phyloP scores from a whole-genome alignment of 129 eudicot species.

The Sambucus nigra region DNA sequence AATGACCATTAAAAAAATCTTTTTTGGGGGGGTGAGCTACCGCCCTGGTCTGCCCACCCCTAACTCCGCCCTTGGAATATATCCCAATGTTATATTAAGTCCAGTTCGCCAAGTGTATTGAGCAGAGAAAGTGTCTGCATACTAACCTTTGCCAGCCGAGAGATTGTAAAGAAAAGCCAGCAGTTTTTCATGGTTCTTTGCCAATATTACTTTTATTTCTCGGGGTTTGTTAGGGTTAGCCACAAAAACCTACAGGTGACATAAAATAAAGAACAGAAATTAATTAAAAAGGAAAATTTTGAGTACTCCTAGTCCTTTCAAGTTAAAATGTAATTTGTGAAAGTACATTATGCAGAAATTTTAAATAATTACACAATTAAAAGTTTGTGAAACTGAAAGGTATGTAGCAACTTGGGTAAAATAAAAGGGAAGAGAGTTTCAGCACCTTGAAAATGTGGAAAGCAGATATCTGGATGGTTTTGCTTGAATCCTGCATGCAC shows the following conservation, averaged over 20 bases:
- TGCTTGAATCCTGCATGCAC: conserved; percentile 72
- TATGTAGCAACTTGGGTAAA: background rate
- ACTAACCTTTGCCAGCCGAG: conserved; percentile 73
- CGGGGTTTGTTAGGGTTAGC: conserved; percentile 96
- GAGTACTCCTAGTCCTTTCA: background rate
- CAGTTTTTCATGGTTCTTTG: conserved; percentile 78
- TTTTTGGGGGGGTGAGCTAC: too few species aligned
- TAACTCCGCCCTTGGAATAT: too few species aligned
- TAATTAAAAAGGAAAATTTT: background rate
- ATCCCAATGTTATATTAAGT: background rate
- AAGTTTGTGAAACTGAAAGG: background rate
- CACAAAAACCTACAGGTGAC: conserved; percentile 79
- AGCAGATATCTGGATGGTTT: conserved; percentile 95
- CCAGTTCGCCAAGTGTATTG: background rate
- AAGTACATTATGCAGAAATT: background rate
- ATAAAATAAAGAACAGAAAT: background rate
- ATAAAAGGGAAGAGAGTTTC: background rate
- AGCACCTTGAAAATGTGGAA: conserved; percentile 92
- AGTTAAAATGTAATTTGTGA: too few species aligned
- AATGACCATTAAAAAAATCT: too few species aligned
- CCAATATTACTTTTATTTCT: conserved; percentile 82
- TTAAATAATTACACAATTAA: background rate
- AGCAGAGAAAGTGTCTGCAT: background rate
- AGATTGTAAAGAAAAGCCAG: conserved; percentile 65
- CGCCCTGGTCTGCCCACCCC: too few species aligned